Conservation (phyloP, 2,329 filamentous ascomycete species). For the Alternaria tenuissima region DNA sequence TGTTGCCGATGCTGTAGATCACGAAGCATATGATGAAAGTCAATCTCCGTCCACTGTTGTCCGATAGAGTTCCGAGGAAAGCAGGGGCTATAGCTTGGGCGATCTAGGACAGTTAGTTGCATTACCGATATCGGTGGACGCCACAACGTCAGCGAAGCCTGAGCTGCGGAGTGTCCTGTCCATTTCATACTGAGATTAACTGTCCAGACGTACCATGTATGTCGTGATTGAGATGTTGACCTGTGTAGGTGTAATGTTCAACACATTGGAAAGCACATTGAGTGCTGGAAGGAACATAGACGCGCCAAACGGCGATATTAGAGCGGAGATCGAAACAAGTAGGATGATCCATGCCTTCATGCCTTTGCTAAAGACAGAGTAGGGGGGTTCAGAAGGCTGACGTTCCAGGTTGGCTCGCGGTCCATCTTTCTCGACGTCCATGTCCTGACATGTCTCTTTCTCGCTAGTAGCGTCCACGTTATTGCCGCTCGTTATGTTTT, state of each 20-base stretch:
- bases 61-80: constrained; percentile 61
- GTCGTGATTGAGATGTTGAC: constrained; percentile 62
- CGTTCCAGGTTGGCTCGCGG: constrained; percentile 21
- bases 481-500: not conserved
- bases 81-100: constrained; percentile 63
- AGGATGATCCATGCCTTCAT: constrained; percentile 60
- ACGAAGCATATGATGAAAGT: constrained; percentile 58
- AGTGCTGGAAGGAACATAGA: constrained; percentile 51
- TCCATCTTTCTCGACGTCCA: constrained; percentile 28
- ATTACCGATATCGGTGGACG: not conserved
- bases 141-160: not conserved
- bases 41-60: constrained; percentile 60
- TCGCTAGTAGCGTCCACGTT: not conserved
- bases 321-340: constrained; percentile 53
- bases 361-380: constrained; percentile 38
- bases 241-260: constrained; percentile 54
- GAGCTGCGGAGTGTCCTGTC: not conserved
- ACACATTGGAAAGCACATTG: constrained; percentile 44
- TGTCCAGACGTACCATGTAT: constrained; percentile 51
- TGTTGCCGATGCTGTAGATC: constrained; percentile 49
- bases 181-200: not conserved
- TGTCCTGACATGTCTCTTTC: constrained; percentile 4
- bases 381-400: constrained; percentile 38
- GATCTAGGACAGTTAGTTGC: constrained; percentile 31
- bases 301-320: constrained; percentile 60